Evolutionary conservation across 176 grass and related monocot species (phyloP), one percentile per base, ranked within the genome.

Genomic region (Panicum miliaceum): DNA sequence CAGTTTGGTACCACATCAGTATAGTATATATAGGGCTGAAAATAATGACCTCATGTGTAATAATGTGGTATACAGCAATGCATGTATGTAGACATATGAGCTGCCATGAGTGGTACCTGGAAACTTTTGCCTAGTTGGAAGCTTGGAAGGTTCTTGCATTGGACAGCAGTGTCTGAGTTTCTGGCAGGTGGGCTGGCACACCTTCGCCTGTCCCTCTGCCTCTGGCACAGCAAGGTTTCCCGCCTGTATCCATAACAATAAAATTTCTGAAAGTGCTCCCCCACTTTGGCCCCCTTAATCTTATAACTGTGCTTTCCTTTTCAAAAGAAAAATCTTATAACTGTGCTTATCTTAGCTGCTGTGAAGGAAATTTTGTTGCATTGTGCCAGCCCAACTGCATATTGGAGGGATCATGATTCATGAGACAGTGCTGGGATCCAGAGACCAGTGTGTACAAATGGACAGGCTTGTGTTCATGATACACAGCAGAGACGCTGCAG

Each of bases 31-130:
- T n/a, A 9, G 14, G 16, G 57, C 40, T 46, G 20, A 46, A 36
- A 65, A 47, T 76, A 80, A 4, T 23, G 62, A 3, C 29, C 27
- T 51, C 43, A 58, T 79, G 48, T 56, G 20, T 26, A 45, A 63
- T 76, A 51, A 34, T 68, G 58, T 42, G 74, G 48, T 16, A 45
- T 41, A 38, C 52, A 71, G 26, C 50, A 81, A 46, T 78, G 72
- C 64, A 19, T 90, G 46, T 73, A 83, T 73, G 73, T 65, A 32
- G 84, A 90, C 79, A 12, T 20, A 40, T 86, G 79, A 78, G 58
- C 84, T 82, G 48, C 48, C 84, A 83, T 86, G 79, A 71, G n/a
- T n/a, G n/a, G n/a, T 7, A 54, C 2, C 48, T 66, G 12, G 29
- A 32, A 32, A 32, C 38, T 51, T 66, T 64, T 65, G 45, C 64